A percentile compares a stretch with the other conserved stretches of the same genome.
phyloP scores from a whole-genome alignment of 148 eudicot genomes.

The Diospyros kaki region DNA sequence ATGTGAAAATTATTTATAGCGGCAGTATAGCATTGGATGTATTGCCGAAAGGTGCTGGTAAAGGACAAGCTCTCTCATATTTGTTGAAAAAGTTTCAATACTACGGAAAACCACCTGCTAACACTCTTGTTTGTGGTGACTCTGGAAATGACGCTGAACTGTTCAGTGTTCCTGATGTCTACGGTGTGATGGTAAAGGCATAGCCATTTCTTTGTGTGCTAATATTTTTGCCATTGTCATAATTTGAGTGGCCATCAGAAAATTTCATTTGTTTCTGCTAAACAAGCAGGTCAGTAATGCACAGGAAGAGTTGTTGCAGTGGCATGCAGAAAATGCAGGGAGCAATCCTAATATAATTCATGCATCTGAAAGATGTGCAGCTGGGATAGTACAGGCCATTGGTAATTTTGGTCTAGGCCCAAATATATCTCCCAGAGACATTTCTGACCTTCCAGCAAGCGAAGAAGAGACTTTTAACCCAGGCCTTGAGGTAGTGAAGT shows the following conservation, averaged over 20 bases:
- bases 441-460: slow-evolving; percentile 18
- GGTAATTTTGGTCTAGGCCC: slow-evolving; percentile 49
- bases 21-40: slow-evolving; percentile 47
- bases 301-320: slow-evolving; percentile 51
- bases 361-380: slow-evolving; percentile 51
- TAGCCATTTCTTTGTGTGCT: background rate
- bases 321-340: slow-evolving; percentile 47
- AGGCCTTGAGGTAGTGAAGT: slow-evolving; percentile 40
- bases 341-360: slow-evolving; percentile 36
- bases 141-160: slow-evolving; percentile 62
- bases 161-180: slow-evolving; percentile 44
- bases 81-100: slow-evolving; percentile 35
- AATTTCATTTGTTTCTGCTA: background rate
- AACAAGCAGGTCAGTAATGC: slow-evolving; percentile 49
- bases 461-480: slow-evolving; percentile 28
- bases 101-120: slow-evolving; percentile 29
- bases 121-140: slow-evolving; percentile 54
- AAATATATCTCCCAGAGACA: slow-evolving; percentile 38
- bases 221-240: background rate
- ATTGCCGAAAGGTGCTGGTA: slow-evolving; percentile 53
- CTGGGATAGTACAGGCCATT: slow-evolving; percentile 49
- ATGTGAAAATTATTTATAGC: slow-evolving; percentile 51
- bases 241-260: background rate
- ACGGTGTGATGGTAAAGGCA: slow-evolving; percentile 45
- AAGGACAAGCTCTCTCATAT: slow-evolving; percentile 56